phyloP scores from a whole-genome alignment of 495 filamentous ascomycete genomes.

The Penicillium maclennaniae region DNA sequence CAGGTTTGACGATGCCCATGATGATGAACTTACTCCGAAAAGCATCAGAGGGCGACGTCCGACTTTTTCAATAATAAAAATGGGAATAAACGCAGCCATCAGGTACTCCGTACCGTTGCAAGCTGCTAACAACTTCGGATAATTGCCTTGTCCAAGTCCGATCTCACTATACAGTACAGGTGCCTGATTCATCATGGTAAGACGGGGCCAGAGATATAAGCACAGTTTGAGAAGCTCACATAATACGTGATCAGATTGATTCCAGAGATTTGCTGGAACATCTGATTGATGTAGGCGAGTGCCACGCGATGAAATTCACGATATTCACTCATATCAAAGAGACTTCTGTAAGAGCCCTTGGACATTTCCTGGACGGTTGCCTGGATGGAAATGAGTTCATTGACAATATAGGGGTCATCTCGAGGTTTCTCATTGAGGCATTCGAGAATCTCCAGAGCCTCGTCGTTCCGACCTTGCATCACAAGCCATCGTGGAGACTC shows the following conservation, averaged over 20 bases:
- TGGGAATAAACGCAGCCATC: constrained; percentile 61
- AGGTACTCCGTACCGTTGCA: constrained; percentile 67
- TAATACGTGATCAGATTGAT: constrained; percentile 72
- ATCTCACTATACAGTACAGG: constrained; percentile 32
- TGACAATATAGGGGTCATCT: constrained; percentile 52
- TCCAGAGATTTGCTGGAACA: constrained; percentile 56
- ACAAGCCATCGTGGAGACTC: constrained; percentile 74
- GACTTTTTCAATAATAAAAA: constrained; percentile 60
- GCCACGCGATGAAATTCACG: constrained; percentile 63
- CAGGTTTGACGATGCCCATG: not conserved
- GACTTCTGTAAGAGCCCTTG: constrained; percentile 54
- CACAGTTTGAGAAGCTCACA: constrained; percentile 35
- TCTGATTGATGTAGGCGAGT: constrained; percentile 59
- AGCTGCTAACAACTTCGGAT: constrained; percentile 41
- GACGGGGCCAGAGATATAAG: constrained; percentile 24
- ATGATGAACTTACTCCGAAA: constrained; percentile 44
- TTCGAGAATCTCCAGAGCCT: constrained; percentile 59
- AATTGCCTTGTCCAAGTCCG: constrained; percentile 41
- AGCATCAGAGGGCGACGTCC: constrained; percentile 66
- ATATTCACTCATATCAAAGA: constrained; percentile 45
- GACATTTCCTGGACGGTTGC: constrained; percentile 64
- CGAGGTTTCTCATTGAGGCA: constrained; percentile 38
- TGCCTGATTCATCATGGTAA: constrained; percentile 31
- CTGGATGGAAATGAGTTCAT: constrained; percentile 52
- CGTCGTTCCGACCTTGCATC: constrained; percentile 57